Base-by-base conservation (phyloP, 345 rosid species). In the Linum lewisii region DNA sequence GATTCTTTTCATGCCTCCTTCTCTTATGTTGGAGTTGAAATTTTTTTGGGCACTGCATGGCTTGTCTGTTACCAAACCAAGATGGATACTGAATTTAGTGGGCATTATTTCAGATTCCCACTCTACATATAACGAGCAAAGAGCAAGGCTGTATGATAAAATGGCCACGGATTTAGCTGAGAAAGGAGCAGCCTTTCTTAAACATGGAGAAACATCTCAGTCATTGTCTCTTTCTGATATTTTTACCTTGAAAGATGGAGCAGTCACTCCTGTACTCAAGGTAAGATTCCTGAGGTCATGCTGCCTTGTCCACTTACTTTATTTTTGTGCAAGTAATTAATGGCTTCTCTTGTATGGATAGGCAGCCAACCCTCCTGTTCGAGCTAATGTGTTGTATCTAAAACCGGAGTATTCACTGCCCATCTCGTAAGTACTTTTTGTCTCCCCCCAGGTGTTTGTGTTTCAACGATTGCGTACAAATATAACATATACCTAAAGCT, bases 151-250 rank as follows among this genome's bases (percentile, higher is more conserved):
- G 73, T 89, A 89, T 64, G 85, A 83, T 73, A 80, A 77, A 71
- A 84, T 93, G 99, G 89, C 73, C 49, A 77, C 68, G 70, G 95
- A 87, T 76, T 73, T 86, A 73, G 84, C 82, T 67, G 91, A 85
- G 65, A 77, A 67, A 1, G 99, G 97, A 60, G 78, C 83, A 0
- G 68, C 58, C 24, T 89, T 93, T 64, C 89, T 93, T 44, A 81
- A 86, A 70, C 87, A 81, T 14, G 94, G 99, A 10, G 79, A 93
- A 78, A 89, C 99, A 14, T 84, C 97, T 67, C 95, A 87, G 74
- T 89, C 95, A 5, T 71, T 93, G 69, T 74, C 82, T 2, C 81
- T 92, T 60, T 88, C 95, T 1, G 88, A 89, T 72, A 77, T 89
- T 65, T 89, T 92, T 67, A 78, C 82, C 44, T 21, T 88, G 25